phyloP scores from a whole-genome alignment of 257 asterid genomes.

The Jacaranda copaia region DNA sequence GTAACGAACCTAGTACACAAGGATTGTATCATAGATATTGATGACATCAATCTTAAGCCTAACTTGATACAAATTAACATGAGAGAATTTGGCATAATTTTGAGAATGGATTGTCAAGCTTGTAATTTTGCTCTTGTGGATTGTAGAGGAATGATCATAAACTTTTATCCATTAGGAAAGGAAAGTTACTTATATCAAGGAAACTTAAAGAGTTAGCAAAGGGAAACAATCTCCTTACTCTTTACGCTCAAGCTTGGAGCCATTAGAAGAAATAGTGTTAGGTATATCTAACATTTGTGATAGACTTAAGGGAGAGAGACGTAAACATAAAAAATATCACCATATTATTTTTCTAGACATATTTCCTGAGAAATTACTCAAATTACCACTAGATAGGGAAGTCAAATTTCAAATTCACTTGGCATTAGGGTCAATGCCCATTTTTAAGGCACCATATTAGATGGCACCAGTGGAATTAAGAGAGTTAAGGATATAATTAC shows the following conservation, averaged over 20 bases:
- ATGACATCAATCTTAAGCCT: background rate
- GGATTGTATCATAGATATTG: background rate
- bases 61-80: background rate
- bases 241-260: background rate
- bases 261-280: too few species aligned
- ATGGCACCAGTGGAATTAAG: too few species aligned
- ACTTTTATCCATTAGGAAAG: background rate
- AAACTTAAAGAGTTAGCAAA: too few species aligned
- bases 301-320: background rate
- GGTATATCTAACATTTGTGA: background rate
- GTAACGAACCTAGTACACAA: background rate
- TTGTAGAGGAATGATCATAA: background rate
- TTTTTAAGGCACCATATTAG: too few species aligned
- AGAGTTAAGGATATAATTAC: too few species aligned
- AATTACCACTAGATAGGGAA: background rate
- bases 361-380: background rate
- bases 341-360: too few species aligned
- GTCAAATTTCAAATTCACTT: too few species aligned
- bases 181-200: background rate
- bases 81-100: background rate
- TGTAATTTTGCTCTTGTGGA: background rate
- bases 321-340: background rate
- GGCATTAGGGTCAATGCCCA: background rate
- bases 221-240: background rate
- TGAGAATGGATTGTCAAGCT: background rate